Conservation (phyloP, 176 grass and related monocot species). For the Areca catechu region DNA sequence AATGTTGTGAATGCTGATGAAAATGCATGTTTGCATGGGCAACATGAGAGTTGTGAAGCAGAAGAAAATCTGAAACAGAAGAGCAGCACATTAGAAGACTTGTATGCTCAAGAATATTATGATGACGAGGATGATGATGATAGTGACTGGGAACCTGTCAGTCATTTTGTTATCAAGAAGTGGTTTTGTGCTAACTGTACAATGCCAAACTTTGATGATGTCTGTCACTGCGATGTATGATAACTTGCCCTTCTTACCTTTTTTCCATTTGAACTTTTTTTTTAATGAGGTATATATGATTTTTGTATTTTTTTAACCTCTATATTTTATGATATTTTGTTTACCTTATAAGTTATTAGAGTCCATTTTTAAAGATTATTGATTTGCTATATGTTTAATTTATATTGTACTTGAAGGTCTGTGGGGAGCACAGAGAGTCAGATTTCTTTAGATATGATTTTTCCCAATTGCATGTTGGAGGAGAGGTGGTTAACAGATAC, state of each 20-base stretch:
- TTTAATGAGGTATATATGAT: no score
- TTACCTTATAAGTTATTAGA: no score
- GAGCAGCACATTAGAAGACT: conserved; percentile 47
- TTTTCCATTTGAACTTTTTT: conserved; percentile 1
- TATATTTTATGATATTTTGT: no score
- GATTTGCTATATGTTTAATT: neutral
- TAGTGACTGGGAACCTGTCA: conserved; percentile 71
- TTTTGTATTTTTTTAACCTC: no score
- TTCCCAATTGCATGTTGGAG: conserved; percentile 42
- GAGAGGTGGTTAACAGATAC: conserved; percentile 17
- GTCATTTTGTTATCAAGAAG: conserved; percentile 34
- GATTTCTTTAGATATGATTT: conserved; percentile 52
- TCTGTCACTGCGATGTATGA: conserved; percentile 45
- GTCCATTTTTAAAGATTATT: no score
- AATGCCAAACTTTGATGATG: conserved; percentile 42
- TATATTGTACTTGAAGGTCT: conserved; percentile 17
- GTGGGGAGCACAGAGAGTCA: conserved; percentile 47
- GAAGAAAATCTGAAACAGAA: conserved; percentile 9
- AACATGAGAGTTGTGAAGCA: conserved; percentile 1
- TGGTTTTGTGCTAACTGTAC: conserved; percentile 86
- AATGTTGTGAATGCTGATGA: conserved; percentile 24
- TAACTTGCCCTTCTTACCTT: neutral
- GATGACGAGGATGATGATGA: conserved; percentile 83
- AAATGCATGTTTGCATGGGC: conserved; percentile 22
- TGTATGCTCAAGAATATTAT: conserved; percentile 37